Base-by-base conservation (phyloP, 2,329 filamentous ascomycete species). In the Colletotrichum tofieldiae region DNA sequence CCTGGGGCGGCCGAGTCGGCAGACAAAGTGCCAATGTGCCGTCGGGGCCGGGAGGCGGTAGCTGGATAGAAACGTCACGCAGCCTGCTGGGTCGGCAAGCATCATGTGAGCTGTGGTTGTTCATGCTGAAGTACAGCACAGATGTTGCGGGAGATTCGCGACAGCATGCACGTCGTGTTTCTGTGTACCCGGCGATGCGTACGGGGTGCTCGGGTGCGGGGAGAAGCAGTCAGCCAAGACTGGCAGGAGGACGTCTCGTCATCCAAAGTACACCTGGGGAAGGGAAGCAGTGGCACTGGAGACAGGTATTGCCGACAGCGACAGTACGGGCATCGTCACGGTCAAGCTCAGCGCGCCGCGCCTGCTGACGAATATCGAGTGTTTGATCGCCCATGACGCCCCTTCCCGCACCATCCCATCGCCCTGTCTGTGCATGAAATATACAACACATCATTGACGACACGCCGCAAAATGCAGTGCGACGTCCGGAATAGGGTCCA, bases 261-360 rank as follows among this genome's bases (percentile, higher is more conserved):
- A 58, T 64, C 58, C 52, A 68, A 69, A 45, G 64, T 64, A 68
- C 58, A 43, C 59, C 43, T 35, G 52, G 65, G 65, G 65, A 20
- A 45, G 65, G 58, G 52, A 58, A 71, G 37, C 65, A 59, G 6
- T 63, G 65, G 51, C 39, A 18, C 45, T 18, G 37, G n/a, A 56
- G 35, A 39, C 51, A 52, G 37, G 69, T 72, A 32, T 45, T 16
- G 35, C 39, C 55, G 51, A 41, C 54, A n/a, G 43, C 35, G 26
- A n/a, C 20, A 32, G 37, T 47, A 35, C 18, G 12, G 35, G 11
- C 47, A 29, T 45, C 16, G 23, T n/a, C 45, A 41, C 43, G 32
- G 54, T 47, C 45, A 35, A 55, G 51, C n/a, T 52, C 65, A 20
- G 29, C 47, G 18, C 29, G 58, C 35, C 39, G 32, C 18, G 52